Percentiles rank a stretch among this genome's conserved stretches.
Conservation (phyloP, 1,284 basidiomycete genomes). For the Ganoderma meredithae region DNA sequence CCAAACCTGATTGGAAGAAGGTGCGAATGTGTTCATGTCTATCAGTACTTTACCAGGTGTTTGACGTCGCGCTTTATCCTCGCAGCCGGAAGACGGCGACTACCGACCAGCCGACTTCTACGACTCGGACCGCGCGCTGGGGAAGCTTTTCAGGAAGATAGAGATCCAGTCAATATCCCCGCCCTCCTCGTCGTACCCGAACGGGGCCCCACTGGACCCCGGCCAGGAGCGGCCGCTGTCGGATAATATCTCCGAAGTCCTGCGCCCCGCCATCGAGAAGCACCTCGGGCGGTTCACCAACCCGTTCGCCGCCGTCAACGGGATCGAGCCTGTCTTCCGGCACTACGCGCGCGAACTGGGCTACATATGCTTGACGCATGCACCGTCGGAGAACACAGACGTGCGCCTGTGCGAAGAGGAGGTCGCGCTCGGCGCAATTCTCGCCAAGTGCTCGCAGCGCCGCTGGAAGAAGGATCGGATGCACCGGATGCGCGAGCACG, state of each 20-base stretch:
- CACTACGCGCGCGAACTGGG: slow-evolving; percentile 68
- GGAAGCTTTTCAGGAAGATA: slow-evolving; percentile 70
- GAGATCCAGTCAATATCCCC: slow-evolving; percentile 50
- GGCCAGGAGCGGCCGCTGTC: slow-evolving; percentile 38
- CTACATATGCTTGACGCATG: slow-evolving; percentile 73
- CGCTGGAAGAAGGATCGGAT: slow-evolving; percentile 66
- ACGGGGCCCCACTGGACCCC: slow-evolving; percentile 15
- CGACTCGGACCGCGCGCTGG: slow-evolving; percentile 70
- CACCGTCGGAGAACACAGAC: slow-evolving; percentile 63
- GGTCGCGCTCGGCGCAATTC: slow-evolving; percentile 73
- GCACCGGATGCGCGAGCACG: slow-evolving; percentile 68
- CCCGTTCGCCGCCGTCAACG: slow-evolving; percentile 33
- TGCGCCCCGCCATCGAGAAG: slow-evolving; percentile 49
- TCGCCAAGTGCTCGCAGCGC: slow-evolving; percentile 63
- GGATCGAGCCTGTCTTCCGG: slow-evolving; percentile 51
- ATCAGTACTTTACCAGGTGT: background rate
- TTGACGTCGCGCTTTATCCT: background rate
- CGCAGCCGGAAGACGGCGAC: slow-evolving; percentile 63
- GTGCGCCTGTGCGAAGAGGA: slow-evolving; percentile 73
- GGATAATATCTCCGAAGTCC: slow-evolving; percentile 57
- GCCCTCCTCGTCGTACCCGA: slow-evolving; percentile 33
- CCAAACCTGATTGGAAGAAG: slow-evolving; percentile 78
- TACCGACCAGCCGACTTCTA: slow-evolving; percentile 74
- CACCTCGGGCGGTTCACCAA: slow-evolving; percentile 42
- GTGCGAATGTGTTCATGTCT: slow-evolving; percentile 9